Base-by-base conservation (phyloP, 1,284 basidiomycete genomes). In the Ganoderma sinense region DNA sequence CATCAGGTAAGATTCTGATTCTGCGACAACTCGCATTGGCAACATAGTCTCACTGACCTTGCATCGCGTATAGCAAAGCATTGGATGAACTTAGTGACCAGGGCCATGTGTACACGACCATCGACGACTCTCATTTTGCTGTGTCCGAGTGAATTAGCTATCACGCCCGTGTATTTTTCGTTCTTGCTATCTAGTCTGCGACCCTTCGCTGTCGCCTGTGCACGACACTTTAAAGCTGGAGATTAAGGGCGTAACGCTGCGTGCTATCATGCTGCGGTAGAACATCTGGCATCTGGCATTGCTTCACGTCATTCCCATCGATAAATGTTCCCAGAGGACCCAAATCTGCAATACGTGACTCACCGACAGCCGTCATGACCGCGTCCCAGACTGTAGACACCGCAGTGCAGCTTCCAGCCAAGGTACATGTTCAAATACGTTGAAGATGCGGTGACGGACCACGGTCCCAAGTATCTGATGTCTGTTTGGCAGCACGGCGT, bases 21-120 rank as follows among this genome's bases (percentile, higher is more conserved):
- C 39, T 5, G 43, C 3, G 16, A 41, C 39, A 61, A 7, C 26
- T 40, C 20, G 18, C 23, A 2, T 14, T 11, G 16, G 23, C 20
- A 18, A 23, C n/a, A 1, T 29, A 29, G n/a, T 14, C 59, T 61
- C 41, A 61, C 23, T 20, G 39, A 14, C 11, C 10, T 8, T 61
- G 16, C 31, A 13, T 23, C 43, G 43, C 59, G 45, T 66, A 33
- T 69, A 87, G 87, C 72, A 78, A 82, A 16, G 87, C 86, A 11
- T 78, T 90, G 66, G 86, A 88, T 71, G 73, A 76, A 43, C 83
- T 91, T 64, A 85, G 89, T 79, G 80, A 84, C 53, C 87, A 89
- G 14, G 90, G 90, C 5, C 79, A 84, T 70, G 80, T 91, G 58
- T 91, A 83, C 77, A 86, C 83, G 41, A 89, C 88, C 0, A 83